These are phyloP conservation scores for Trametes pubescens DNA, from an alignment of 1,284 basidiomycete species.

Conservation along the genomic window DNA sequence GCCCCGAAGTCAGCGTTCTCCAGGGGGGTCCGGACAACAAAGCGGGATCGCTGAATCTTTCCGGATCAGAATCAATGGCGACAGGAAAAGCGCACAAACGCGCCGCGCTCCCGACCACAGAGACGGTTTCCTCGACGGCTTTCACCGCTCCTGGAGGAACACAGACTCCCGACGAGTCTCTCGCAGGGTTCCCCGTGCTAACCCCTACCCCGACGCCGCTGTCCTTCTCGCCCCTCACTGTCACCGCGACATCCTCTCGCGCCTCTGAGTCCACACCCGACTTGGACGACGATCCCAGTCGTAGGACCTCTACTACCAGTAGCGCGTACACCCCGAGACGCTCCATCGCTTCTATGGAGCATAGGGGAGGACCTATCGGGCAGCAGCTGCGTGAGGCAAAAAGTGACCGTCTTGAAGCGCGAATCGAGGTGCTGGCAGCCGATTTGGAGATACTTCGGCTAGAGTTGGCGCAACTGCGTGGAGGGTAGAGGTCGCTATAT, in stretches of 20 bases:
- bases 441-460: background rate
- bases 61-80: no score
- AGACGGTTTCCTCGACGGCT: no score
- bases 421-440: background rate
- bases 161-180: background rate
- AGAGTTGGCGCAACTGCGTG: conserved; percentile 5
- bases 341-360: background rate
- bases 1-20: no score
- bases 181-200: background rate
- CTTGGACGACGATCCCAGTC: background rate
- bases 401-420: conserved; percentile 4
- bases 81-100: no score
- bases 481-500: background rate
- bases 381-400: background rate
- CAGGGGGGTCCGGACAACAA: no score
- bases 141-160: background rate
- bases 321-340: background rate
- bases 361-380: background rate
- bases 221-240: background rate
- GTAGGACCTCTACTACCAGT: no score
- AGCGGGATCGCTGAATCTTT: no score
- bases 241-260: background rate
- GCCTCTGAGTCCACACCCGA: background rate
- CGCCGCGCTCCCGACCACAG: no score
- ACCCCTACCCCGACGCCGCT: background rate